Evolutionary conservation across 1,139 yeast genomes (phyloP).

Genomic region (Yamadazyma trypodendri): DNA sequence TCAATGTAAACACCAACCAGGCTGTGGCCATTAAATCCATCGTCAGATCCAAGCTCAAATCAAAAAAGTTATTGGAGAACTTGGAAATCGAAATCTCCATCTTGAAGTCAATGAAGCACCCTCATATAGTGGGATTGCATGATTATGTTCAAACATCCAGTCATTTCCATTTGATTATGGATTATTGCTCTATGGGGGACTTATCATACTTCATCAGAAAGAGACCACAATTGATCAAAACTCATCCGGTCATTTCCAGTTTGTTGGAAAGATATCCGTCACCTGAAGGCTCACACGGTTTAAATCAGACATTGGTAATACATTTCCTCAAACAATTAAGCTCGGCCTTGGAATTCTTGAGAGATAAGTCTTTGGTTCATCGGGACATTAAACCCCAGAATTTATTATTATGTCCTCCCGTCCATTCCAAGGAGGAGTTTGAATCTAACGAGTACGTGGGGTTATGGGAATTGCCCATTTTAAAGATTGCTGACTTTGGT

Average conservation of each 20-base stretch:
- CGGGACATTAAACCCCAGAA: slow-evolving; percentile 95
- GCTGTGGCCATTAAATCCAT: slow-evolving; percentile 90
- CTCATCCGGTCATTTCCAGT: slow-evolving; percentile 78
- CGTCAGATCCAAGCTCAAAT: slow-evolving; percentile 74
- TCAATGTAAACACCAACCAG: slow-evolving; percentile 42
- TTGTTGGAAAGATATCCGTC: slow-evolving; percentile 82
- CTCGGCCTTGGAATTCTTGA: slow-evolving; percentile 76
- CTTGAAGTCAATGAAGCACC: slow-evolving; percentile 81
- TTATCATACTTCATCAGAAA: slow-evolving; percentile 80
- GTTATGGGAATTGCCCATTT: slow-evolving; percentile 81
- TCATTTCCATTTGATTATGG: slow-evolving; percentile 93
- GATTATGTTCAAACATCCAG: slow-evolving; percentile 79
- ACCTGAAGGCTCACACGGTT: slow-evolving; percentile 72
- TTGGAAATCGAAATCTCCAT: slow-evolving; percentile 89
- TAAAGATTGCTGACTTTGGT: slow-evolving; percentile 96
- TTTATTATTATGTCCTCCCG: slow-evolving; percentile 73
- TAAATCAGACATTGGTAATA: slow-evolving; percentile 72
- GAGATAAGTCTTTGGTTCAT: slow-evolving; percentile 83
- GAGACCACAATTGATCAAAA: slow-evolving; percentile 65
- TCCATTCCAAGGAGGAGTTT: slow-evolving; percentile 60
- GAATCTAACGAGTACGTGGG: slow-evolving; percentile 63
- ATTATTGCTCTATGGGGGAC: slow-evolving; percentile 94
- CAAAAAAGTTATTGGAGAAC: slow-evolving; percentile 83
- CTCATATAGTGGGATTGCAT: slow-evolving; percentile 83
- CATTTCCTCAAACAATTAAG: slow-evolving; percentile 87